These are phyloP conservation scores for Backusella macrospora DNA, from an alignment of 192 early-diverging fungal genomes.

Conservation along the genomic window DNA sequence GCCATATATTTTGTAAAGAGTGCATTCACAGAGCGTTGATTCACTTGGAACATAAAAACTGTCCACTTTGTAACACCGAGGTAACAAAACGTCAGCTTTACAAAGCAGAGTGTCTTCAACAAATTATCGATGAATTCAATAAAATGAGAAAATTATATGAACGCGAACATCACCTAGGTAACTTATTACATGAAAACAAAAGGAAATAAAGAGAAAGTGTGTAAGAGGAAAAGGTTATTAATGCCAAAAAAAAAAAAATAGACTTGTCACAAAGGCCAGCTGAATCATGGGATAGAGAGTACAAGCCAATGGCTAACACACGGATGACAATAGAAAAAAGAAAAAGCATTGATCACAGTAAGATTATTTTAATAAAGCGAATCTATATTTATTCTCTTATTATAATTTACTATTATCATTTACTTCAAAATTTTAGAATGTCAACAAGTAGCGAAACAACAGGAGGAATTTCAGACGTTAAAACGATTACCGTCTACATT, in stretches of 20 bases:
- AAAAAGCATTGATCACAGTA: too few relatives aligned
- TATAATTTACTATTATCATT: background rate
- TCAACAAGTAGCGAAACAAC: background rate
- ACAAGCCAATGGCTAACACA: background rate
- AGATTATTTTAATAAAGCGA: too few relatives aligned
- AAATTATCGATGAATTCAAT: background rate
- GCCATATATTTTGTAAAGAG: constrained; percentile 10
- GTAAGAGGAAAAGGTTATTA: background rate
- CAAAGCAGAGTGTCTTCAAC: background rate
- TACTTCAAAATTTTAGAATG: background rate
- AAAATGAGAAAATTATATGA: constrained; percentile 11
- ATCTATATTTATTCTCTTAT: too few relatives aligned
- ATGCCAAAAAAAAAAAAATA: background rate
- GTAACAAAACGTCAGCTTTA: constrained; percentile 3
- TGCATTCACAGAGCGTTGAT: constrained; percentile 6
- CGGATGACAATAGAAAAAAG: background rate
- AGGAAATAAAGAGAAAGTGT: background rate
- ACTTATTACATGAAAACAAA: background rate
- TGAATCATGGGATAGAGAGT: constrained; percentile 1
- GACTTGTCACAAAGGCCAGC: background rate
- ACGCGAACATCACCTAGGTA: background rate
- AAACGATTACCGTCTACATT: constrained; percentile 1
- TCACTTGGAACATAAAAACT: constrained; percentile 1
- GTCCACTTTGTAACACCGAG: background rate
- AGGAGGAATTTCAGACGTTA: background rate